Evolutionary conservation across 345 rosid genomes (phyloP), one percentile per base, ranked within the genome.

Genomic region (Gossypium sturtianum): DNA sequence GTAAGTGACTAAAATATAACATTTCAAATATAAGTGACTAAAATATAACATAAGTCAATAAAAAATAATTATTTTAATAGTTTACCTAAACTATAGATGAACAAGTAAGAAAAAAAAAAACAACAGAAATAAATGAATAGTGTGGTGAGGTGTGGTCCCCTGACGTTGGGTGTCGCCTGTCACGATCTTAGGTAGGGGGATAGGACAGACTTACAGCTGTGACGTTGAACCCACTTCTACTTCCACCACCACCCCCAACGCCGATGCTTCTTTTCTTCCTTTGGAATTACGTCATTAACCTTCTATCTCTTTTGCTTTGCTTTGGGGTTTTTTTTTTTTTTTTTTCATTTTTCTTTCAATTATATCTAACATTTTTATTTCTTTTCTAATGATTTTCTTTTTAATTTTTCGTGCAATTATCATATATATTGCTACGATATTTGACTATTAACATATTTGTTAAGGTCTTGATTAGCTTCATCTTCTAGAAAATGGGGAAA

Each of bases 131-230:
- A 65, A 8, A 17, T 29, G n/a, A 17, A 17, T 9, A n/a, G 49
- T 2, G 68, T 63, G 68, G 48, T 9, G 51, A 9, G 12, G 58
- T 52, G 20, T 7, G 22, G 20, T 66, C 34, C 70, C 69, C 17
- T 52, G 19, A 68, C 16, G 56, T 51, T 51, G 19, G 19, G 0
- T 51, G 19, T 16, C 56, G 63, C 29, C 11, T 70, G 82, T 80
- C 81, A 69, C 75, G 11, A 49, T 79, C 84, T 79, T 75, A 59
- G 82, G 83, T 77, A 41, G n/a, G 41, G 27, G 75, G 78, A 76
- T 43, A 58, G 57, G 81, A 81, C 84, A 87, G 76, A 70, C 72
- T 75, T 44, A 83, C 86, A 82, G 86, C 87, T 83, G 80, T 78
- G 83, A 74, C 38, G 9, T 51, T 58, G 84, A 80, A 79, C 84